A percentile compares a stretch with the other conserved stretches of the same genome.
phyloP scores from a whole-genome alignment of 1,284 basidiomycete genomes.

The Pseudozyma hubeiensis region DNA sequence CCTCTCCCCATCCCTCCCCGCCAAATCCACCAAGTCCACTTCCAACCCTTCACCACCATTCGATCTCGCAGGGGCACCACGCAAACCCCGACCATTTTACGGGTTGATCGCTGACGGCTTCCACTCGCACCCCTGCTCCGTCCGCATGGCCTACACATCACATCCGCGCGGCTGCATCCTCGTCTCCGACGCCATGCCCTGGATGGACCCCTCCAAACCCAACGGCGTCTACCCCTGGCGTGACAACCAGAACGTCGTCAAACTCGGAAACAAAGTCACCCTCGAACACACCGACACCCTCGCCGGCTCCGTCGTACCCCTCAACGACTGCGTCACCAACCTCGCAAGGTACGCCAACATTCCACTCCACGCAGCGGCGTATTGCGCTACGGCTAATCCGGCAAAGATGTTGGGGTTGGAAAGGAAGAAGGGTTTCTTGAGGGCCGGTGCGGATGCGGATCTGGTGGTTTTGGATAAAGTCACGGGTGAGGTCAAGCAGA shows the following conservation, averaged over 20 bases:
- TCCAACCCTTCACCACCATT: neutral
- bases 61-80: neutral
- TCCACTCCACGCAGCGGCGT: constrained; percentile 82
- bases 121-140: constrained; percentile 88
- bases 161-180: constrained; percentile 86
- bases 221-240: constrained; percentile 90
- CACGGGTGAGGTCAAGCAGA: constrained; percentile 77
- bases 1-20: constrained; percentile 1
- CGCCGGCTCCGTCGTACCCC: constrained; percentile 78
- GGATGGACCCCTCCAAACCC: constrained; percentile 83
- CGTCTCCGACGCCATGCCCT: constrained; percentile 88
- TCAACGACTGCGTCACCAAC: constrained; percentile 84
- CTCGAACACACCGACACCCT: constrained; percentile 86
- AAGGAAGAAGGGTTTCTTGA: constrained; percentile 80
- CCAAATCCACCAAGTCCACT: neutral
- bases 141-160: constrained; percentile 83
- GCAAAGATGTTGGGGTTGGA: constrained; percentile 83
- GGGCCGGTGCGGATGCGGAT: constrained; percentile 84
- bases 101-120: constrained; percentile 90
- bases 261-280: constrained; percentile 82
- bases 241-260: constrained; percentile 80
- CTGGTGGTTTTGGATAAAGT: constrained; percentile 77
- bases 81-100: constrained; percentile 74
- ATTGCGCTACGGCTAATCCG: constrained; percentile 84
- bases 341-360: constrained; percentile 84